These are phyloP conservation scores for Rhizophagus clarus DNA, from an alignment of 192 early-diverging fungal genomes.

Conservation along the genomic window DNA sequence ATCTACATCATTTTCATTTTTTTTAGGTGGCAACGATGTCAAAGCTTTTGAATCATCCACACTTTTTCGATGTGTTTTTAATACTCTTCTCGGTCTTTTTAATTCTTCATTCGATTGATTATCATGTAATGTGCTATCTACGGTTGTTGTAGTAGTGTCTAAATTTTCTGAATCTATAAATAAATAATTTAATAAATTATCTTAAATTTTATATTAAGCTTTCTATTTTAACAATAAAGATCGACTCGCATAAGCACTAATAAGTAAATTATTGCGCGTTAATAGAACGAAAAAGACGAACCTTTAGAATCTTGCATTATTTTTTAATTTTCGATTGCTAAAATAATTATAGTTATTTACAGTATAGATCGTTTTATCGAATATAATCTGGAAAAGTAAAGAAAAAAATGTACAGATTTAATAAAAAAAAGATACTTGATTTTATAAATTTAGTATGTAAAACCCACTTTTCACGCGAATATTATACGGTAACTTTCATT, in stretches of 20 bases:
- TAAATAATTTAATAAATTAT: background rate
- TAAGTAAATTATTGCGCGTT: background rate
- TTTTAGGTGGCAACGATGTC: background rate
- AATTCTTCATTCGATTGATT: background rate
- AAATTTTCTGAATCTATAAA: background rate
- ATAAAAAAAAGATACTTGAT: background rate
- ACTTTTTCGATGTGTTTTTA: slow-evolving; percentile 12
- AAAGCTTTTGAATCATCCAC: background rate
- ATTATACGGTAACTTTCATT: background rate
- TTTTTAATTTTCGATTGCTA: background rate
- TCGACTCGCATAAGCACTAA: too few relatives aligned
- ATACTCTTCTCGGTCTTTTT: slow-evolving; percentile 5
- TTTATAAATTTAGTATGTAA: background rate
- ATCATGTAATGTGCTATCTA: background rate
- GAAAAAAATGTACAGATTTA: background rate
- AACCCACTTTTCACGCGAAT: background rate
- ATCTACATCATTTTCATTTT: background rate
- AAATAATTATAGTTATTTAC: background rate
- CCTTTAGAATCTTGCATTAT: background rate
- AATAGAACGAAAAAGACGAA: background rate
- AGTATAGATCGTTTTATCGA: background rate
- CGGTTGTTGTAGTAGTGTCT: background rate
- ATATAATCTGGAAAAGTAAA: background rate
- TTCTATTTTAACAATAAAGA: too few relatives aligned
- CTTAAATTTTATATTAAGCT: background rate